Conservation (phyloP, 2,329 filamentous ascomycete species). For the Lojkania enalia region DNA sequence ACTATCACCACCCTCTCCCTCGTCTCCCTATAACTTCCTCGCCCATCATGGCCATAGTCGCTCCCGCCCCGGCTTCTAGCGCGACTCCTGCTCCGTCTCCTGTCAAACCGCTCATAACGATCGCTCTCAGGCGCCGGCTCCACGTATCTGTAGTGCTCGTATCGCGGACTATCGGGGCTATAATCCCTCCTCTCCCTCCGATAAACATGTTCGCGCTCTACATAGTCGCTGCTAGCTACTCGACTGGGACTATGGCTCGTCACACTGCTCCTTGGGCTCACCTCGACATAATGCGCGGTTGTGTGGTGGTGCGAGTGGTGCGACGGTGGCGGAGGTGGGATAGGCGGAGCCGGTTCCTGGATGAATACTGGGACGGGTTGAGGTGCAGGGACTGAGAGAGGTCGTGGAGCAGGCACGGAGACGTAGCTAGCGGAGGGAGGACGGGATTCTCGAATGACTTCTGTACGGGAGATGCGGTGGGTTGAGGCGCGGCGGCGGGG, state of each 20-base stretch:
- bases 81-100: constrained; percentile 35
- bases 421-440: constrained; percentile 35
- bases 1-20: constrained; percentile 36
- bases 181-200: constrained; percentile 43
- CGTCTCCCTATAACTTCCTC: constrained; percentile 34
- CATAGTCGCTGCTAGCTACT: constrained; percentile 46
- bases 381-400: constrained; percentile 43
- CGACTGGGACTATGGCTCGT: constrained; percentile 33
- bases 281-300: constrained; percentile 50
- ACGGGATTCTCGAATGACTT: constrained; percentile 34
- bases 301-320: constrained; percentile 26
- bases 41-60: constrained; percentile 30
- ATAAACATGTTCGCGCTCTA: constrained; percentile 51
- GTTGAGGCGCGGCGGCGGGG: constrained; percentile 34
- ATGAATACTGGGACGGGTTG: constrained; percentile 48
- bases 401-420: constrained; percentile 35
- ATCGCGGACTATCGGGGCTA: constrained; percentile 41
- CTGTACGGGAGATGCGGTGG: constrained; percentile 29
- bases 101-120: constrained; percentile 30
- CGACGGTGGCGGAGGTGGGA: constrained; percentile 34
- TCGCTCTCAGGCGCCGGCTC: constrained; percentile 43
- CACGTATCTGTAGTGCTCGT: constrained; percentile 53
- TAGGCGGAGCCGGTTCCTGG: constrained; percentile 37
- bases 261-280: constrained; percentile 43
- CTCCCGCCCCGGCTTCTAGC: constrained; percentile 33